A percentile compares a stretch with the other conserved stretches of the same genome.
Evolutionary conservation across 331 rosid genomes (phyloP).

Genomic region (Rhamnella rubrinervis): DNA sequence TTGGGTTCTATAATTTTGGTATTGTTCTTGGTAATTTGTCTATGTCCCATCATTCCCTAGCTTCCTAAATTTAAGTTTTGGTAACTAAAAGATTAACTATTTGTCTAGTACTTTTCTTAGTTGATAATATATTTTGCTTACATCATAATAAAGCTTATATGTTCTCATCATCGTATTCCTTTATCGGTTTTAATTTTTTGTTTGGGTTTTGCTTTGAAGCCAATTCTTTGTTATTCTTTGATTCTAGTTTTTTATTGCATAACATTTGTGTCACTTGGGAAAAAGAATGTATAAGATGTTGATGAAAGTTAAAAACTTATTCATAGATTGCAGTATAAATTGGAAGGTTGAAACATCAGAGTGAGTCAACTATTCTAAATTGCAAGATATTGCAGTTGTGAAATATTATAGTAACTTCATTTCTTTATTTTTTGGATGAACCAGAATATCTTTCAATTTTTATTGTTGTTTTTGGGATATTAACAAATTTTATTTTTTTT

Average conservation of each 20-base stretch:
- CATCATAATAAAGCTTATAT: neutral
- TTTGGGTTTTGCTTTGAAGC: conserved; percentile 4
- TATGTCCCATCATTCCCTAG: no score
- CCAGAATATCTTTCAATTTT: no score
- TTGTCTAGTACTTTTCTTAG: neutral
- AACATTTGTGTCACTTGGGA: neutral
- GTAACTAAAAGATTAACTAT: conserved; percentile 38
- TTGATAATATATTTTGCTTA: neutral
- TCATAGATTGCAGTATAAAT: neutral
- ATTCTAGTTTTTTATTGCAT: neutral
- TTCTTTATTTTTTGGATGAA: neutral
- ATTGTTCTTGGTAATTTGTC: no score
- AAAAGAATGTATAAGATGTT: neutral
- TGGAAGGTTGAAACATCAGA: neutral
- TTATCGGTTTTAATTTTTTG: conserved; percentile 6
- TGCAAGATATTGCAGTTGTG: neutral
- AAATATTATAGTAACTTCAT: neutral
- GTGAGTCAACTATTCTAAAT: no score
- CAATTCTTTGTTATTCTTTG: neutral
- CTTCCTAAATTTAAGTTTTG: conserved; percentile 97
- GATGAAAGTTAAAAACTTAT: neutral
- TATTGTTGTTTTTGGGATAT: no score
- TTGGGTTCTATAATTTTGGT: no score
- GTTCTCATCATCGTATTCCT: neutral
- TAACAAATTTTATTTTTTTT: no score